phyloP scores from a whole-genome alignment of 352 stramenopile species.

The Aphanomyces cochlioides region DNA sequence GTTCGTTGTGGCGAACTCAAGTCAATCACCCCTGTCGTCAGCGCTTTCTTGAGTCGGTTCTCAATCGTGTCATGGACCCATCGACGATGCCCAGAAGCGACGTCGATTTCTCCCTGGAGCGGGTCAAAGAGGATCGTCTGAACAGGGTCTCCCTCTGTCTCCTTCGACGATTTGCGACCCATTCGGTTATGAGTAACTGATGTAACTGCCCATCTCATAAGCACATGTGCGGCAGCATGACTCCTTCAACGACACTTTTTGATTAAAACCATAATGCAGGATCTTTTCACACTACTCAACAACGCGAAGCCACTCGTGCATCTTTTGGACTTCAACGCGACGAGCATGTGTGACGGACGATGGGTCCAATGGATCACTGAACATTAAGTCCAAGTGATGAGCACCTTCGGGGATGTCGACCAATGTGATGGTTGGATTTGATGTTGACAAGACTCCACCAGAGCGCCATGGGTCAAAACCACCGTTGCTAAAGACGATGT shows the following conservation, averaged over 20 bases:
- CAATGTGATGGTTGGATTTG: conserved; percentile 44
- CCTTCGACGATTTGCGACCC: background rate
- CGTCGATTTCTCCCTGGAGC: conserved; percentile 18
- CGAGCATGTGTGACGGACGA: conserved; percentile 66
- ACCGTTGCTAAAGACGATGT: conserved; percentile 96
- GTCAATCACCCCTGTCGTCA: conserved; percentile 14
- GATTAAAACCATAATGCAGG: no score
- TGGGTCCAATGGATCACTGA: conserved; percentile 84
- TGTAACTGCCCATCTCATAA: no score
- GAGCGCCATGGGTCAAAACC: conserved; percentile 91
- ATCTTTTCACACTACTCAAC: no score
- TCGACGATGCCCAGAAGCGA: conserved; percentile 16
- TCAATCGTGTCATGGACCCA: conserved; percentile 27
- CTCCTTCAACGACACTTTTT: no score
- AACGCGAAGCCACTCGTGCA: conserved; percentile 69
- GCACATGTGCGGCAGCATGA: no score
- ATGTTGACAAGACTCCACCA: conserved; percentile 70
- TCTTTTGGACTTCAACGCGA: conserved; percentile 69
- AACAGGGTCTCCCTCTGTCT: background rate
- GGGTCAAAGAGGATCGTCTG: conserved; percentile 19
- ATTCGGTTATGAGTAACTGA: conserved; percentile 2
- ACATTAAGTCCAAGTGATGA: conserved; percentile 92
- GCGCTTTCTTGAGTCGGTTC: conserved; percentile 25
- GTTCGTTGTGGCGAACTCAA: conserved; percentile 9
- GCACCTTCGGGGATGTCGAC: conserved; percentile 74